Base-by-base conservation (phyloP, 2,329 filamentous ascomycete genomes). In the Cladosporium velox region DNA sequence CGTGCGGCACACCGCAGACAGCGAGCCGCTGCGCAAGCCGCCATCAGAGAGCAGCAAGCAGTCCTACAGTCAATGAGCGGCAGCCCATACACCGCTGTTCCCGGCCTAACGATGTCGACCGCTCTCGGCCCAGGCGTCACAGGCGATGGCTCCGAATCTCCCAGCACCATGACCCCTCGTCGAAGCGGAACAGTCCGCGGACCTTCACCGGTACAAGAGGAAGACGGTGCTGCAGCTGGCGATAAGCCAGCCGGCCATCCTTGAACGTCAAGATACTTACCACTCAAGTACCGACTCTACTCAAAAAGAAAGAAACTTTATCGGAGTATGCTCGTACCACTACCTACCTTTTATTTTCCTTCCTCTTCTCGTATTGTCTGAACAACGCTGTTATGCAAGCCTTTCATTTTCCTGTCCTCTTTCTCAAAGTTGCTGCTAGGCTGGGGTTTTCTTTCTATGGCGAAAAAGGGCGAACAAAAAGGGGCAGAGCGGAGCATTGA, bases 171-270 rank as follows among this genome's bases (percentile, higher is more conserved):
- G 21, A 73, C 74, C 57, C 72, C 72, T 10, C 35, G 75, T 59
- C 69, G 71, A 51, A 74, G 72, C 58, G 74, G 74, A 2, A 70
- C 70, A 7, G 72, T 75, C 26, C 68, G 73, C 32, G 72, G 71
- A 30, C 72, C 72, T 10, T 72, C 70, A 34, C 73, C 73, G 0
- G 73, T 74, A 24, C 58, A 66, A 34, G 74, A 76, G 61, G 73
- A 76, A 60, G 67, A 32, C 14, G 59, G 44, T 28, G 34, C 41
- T 11, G 34, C 14, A 24, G 15, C 38, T 14, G 44, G 44, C 14
- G 61, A 18, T 32, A 71, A 70, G 67, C 72, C 72, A 24, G 24
- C 67, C 15, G 70, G 73, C 41, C 71, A 75, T 68, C 68, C 71
- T 67, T 73, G 21, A 32, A 38, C 8, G 28, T 18, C 8, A 55